Percentiles rank a stretch among this genome's conserved stretches.
Conservation (phyloP, 2,329 filamentous ascomycete species). For the Canariomyces notabilis region DNA sequence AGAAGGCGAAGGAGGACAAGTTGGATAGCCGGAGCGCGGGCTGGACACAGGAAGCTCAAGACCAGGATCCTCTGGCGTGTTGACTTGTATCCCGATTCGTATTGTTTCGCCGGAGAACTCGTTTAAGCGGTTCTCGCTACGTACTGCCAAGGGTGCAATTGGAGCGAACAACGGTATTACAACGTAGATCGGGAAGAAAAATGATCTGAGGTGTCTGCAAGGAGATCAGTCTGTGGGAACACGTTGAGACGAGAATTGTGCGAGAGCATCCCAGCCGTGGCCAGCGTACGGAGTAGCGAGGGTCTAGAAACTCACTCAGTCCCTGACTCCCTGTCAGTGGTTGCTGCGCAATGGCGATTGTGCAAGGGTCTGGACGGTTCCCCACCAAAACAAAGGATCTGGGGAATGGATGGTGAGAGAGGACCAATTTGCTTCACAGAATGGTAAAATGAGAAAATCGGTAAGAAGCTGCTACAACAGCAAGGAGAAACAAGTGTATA, state of each 20-base stretch:
- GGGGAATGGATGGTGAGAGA: not conserved
- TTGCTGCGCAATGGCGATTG: constrained; percentile 18
- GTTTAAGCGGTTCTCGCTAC: too few relatives aligned
- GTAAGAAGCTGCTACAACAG: not conserved
- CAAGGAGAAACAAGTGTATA: not conserved
- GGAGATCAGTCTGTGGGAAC: not conserved
- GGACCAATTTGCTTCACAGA: not conserved
- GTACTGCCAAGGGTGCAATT: too few relatives aligned
- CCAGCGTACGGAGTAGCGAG: too few relatives aligned
- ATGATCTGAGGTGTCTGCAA: not conserved
- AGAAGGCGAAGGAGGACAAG: too few relatives aligned
- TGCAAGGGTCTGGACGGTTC: not conserved
- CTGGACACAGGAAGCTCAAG: too few relatives aligned
- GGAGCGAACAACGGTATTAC: too few relatives aligned
- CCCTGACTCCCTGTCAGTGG: constrained; percentile 1
- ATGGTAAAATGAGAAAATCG: not conserved
- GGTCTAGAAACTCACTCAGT: not conserved
- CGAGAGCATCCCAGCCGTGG: constrained; percentile 5
- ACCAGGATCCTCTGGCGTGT: too few relatives aligned
- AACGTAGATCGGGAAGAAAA: not conserved
- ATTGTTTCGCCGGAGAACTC: too few relatives aligned
- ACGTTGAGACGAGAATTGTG: constrained; percentile 14
- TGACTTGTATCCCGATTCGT: too few relatives aligned
- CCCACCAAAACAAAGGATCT: constrained; percentile 17
- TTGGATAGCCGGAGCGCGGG: too few relatives aligned